Conservation (phyloP, 768 basidiomycete species). For the Gymnopilus dilepis region DNA sequence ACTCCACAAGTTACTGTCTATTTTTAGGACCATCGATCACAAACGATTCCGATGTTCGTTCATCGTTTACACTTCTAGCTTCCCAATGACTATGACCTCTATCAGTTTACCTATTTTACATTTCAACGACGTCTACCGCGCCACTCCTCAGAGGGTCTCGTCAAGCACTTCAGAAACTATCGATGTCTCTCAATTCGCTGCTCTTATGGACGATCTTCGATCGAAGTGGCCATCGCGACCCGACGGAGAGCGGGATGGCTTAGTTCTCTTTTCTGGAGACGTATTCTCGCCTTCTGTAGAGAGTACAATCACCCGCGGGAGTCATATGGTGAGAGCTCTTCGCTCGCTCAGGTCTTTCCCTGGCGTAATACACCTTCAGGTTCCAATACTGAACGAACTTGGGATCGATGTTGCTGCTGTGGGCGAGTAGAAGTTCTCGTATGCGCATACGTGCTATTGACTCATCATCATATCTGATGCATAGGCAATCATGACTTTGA, state of each 20-base stretch:
- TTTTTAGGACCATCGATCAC: background rate
- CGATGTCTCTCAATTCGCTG: slow-evolving; percentile 86
- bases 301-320: slow-evolving; percentile 86
- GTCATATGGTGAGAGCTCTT: slow-evolving; percentile 72
- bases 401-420: slow-evolving; percentile 81
- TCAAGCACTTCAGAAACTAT: slow-evolving; percentile 63
- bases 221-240: slow-evolving; percentile 53
- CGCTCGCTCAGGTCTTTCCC: too few relatives aligned
- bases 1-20: background rate
- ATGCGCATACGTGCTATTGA: background rate
- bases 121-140: slow-evolving; percentile 87
- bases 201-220: slow-evolving; percentile 67
- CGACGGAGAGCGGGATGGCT: slow-evolving; percentile 67
- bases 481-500: slow-evolving; percentile 94
- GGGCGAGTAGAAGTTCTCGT: slow-evolving; percentile 55
- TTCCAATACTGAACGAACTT: slow-evolving; percentile 84
- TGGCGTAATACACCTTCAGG: slow-evolving; percentile 44
- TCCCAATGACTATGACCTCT: slow-evolving; percentile 17
- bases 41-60: background rate
- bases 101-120: slow-evolving; percentile 54
- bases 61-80: background rate
- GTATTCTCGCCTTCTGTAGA: slow-evolving; percentile 88
- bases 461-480: background rate
- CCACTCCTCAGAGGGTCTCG: slow-evolving; percentile 72
- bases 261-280: slow-evolving; percentile 89